These are phyloP conservation scores for Aspergillus thermomutatus DNA, from an alignment of 2,329 filamentous ascomycete species.

Conservation along the genomic window DNA sequence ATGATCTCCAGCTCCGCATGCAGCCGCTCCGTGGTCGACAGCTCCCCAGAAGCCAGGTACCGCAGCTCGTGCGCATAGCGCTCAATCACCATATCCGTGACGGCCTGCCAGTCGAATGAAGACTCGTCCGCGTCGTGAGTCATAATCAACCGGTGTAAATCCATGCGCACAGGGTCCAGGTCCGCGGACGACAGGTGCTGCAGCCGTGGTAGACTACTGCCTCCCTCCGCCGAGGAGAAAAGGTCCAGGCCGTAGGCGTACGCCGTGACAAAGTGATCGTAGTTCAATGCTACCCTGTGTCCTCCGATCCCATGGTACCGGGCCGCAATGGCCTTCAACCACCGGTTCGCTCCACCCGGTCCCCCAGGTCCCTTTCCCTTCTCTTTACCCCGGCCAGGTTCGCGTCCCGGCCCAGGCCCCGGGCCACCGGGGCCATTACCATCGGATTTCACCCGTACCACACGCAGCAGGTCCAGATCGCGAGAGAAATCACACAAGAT, in stretches of 20 bases:
- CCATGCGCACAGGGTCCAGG: constrained; percentile 38
- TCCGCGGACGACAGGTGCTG: constrained; percentile 27
- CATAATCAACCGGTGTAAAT: constrained; percentile 46
- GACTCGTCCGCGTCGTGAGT: constrained; percentile 23
- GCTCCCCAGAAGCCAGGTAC: constrained; percentile 28
- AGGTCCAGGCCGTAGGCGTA: constrained; percentile 44
- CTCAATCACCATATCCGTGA: constrained; percentile 63
- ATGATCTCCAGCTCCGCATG: constrained; percentile 26
- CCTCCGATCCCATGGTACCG: constrained; percentile 34
- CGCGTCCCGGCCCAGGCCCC: neutral
- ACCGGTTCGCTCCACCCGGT: constrained; percentile 1
- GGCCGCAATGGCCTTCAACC: constrained; percentile 24
- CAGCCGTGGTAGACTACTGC: constrained; percentile 37
- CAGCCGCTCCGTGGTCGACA: constrained; percentile 21
- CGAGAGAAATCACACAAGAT: constrained; percentile 63
- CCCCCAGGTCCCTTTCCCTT: neutral
- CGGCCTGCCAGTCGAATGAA: constrained; percentile 61
- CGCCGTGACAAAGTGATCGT: constrained; percentile 48
- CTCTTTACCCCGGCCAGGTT: neutral
- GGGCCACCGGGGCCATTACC: neutral
- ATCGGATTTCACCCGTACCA: constrained; percentile 21
- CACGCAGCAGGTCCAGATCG: constrained; percentile 36
- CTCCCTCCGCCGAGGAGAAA: constrained; percentile 30
- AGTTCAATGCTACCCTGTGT: constrained; percentile 45
- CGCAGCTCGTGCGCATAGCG: constrained; percentile 59